Evolutionary conservation across 371 early-diverging fungal genomes (phyloP), one percentile per base, ranked within the genome.

Genomic region (Circinella umbellata): DNA sequence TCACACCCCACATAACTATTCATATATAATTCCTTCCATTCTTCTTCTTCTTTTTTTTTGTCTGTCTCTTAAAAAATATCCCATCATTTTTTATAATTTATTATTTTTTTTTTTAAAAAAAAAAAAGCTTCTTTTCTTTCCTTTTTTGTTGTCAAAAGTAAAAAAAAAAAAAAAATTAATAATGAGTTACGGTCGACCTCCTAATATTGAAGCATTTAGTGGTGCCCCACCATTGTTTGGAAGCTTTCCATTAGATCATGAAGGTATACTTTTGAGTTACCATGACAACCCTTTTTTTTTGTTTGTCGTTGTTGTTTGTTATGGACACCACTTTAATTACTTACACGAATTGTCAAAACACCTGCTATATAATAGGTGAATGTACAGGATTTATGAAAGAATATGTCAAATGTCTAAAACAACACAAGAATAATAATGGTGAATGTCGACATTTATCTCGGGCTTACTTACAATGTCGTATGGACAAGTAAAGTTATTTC

Each of bases 201-300:
- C 89, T 11, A 85, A 84, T 67, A 80, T 87, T 60, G 80, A 79
- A 70, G 83, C 87, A n/a, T 87, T 86, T 67, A 84, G 79, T 9
- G 86, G 92, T 9, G 80, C 80, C 38, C 91, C 95, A 4, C 95
- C 95, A 20, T 90, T 90, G 59, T 82, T 88, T 61, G 95, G 95
- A 17, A 89, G 91, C 67, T 95, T 95, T 69, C 93, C 95, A 39
- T 77, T 95, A 55, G 95, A 95, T 75, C 91, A 91, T 67, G 86
- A 89, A 60, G 89, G 89, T 88, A 84, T 54, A 37, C 46, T 20
- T 63, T 38, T 72, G 27, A 27, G 27, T 27, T 27, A 27, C 27
- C 27, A 27, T 27, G 27, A 27, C 27, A 27, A n/a, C n/a, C n/a
- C n/a, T 27, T 27, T 2, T 27, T 27, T 27, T 27, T 27, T 27